Evolutionary conservation across 257 asterid genomes (phyloP), one percentile per base, ranked within the genome.

Genomic region (Orobanche coerulescens): DNA sequence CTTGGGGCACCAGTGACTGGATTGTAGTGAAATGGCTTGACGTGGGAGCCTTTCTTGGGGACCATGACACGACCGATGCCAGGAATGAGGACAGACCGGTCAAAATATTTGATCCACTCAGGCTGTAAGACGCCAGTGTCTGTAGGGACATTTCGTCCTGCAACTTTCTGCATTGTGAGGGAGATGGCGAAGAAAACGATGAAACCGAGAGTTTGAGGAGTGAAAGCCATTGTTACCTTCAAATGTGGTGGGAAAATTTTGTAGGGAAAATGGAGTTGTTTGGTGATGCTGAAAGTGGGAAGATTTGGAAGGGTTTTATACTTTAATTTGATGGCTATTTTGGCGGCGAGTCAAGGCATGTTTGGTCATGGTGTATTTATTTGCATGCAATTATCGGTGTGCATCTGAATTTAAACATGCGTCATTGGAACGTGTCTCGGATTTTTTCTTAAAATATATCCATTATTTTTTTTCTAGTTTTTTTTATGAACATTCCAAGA

Each of bases 31-130:
- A 80, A 62, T n/a, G 47, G 5, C 14, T 80, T 62, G 20, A 52
- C 20, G 5, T 61, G 39, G 11, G 73, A 3, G 0, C 87, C 87
- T 20, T 59, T 73, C 50, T 50, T 62, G 0, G 92, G 95, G 64
- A 82, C 8, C 63, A 77, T 58, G 39, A 40, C 80, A 0, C 92
- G 84, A 0, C 97, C 97, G 1, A 84, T 12, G 23, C 97, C 95
- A 0, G 94, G 95, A 54, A 86, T 49, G 2, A 81, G 74, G 46
- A 86, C 82, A 1, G 87, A 72, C 13, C 94, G 83, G 6, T 89
- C 95, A 37, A 59, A 62, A 9, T 47, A 48, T 1, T 37, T 52
- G n/a, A 78, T 61, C 66, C 67, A 65, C 40, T 84, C 54, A 0
- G 84, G 88, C 1, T 80, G 74, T 30, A 14, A 7, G 40, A 57